phyloP scores from a whole-genome alignment of 371 early-diverging fungal species.

The Mucor circinelloides region DNA sequence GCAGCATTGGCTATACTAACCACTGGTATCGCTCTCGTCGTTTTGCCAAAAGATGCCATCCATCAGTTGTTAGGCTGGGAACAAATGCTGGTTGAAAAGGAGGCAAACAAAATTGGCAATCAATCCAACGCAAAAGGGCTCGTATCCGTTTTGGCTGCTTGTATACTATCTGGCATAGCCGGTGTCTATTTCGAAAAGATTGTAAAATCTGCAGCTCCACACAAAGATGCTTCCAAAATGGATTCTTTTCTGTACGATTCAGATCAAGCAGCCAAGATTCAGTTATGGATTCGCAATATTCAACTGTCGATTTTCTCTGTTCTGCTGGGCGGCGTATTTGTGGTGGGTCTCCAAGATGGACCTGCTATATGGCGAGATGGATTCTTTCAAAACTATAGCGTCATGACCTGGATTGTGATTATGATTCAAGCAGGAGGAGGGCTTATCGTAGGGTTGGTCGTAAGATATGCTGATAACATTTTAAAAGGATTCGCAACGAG shows the following conservation, averaged over 20 bases:
- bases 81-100: slow-evolving; percentile 10
- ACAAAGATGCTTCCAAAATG: neutral
- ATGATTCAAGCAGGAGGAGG: slow-evolving; percentile 90
- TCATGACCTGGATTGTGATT: slow-evolving; percentile 80
- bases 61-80: slow-evolving; percentile 15
- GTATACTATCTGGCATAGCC: slow-evolving; percentile 89
- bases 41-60: slow-evolving; percentile 35
- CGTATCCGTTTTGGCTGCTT: slow-evolving; percentile 79
- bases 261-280: slow-evolving; percentile 39
- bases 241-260: neutral
- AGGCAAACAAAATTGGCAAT: slow-evolving; percentile 26
- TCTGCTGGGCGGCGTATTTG: slow-evolving; percentile 67
- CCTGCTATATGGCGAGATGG: slow-evolving; percentile 70
- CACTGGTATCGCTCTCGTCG: slow-evolving; percentile 85
- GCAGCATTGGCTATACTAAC: slow-evolving; percentile 81
- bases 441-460: slow-evolving; percentile 91
- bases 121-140: slow-evolving; percentile 48
- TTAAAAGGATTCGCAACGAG: slow-evolving; percentile 96
- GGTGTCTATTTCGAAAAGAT: slow-evolving; percentile 98
- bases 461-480: slow-evolving; percentile 97
- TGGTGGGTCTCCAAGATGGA: slow-evolving; percentile 78
- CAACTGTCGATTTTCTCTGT: slow-evolving; percentile 84
- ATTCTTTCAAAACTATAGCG: slow-evolving; percentile 88
- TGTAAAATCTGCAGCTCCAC: slow-evolving; percentile 62
- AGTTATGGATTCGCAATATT: slow-evolving; percentile 88